Evolutionary conservation across 1,139 yeast species (phyloP), one percentile per base, ranked within the genome.

Genomic region (Yamadazyma jaroonii): DNA sequence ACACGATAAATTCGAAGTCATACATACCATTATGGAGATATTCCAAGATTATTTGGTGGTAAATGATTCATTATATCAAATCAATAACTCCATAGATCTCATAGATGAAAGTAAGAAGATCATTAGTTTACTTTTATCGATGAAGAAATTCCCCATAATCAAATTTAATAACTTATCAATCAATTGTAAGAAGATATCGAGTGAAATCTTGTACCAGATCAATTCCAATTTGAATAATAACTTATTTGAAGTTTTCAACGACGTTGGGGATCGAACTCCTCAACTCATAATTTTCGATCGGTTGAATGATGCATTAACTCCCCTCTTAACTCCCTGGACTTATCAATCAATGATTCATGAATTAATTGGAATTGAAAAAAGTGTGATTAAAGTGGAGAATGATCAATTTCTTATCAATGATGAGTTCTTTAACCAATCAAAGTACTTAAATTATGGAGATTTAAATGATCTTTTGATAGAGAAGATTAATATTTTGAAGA

Each of bases 321-420:
- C 99, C 1, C 67, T 92, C 32, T 63, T 92, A 34, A 78, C 84
- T 29, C 98, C 97, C 2, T 92, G 99, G 99, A 90, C 98, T 0
- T 92, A 89, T 60, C 97, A 92, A 56, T 87, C 97, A 2, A 92
- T 94, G 98, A 87, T 92, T 12, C 96, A 92, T 57, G 97, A 94
- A 56, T 73, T 88, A 25, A 67, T 92, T 29, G 95, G 92, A 1
- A 85, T 92, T 41, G 66, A 71, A 14, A 84, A 88, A 54, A 92
- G 92, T 50, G 75, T 92, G 4, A 96, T 88, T 3, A 82, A 80
- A 45, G 59, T 90, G 37, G 43, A 54, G 7, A 46, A 49, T 4
- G 68, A 63, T 37, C 64, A 61, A 39, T 48, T 64, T 22, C 47
- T 62, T 9, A 44, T 66, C n/a, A 65, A 64, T 24, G 99, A 92